Conservation (phyloP, 192 early-diverging fungal genomes). For the Backusella sp. region DNA sequence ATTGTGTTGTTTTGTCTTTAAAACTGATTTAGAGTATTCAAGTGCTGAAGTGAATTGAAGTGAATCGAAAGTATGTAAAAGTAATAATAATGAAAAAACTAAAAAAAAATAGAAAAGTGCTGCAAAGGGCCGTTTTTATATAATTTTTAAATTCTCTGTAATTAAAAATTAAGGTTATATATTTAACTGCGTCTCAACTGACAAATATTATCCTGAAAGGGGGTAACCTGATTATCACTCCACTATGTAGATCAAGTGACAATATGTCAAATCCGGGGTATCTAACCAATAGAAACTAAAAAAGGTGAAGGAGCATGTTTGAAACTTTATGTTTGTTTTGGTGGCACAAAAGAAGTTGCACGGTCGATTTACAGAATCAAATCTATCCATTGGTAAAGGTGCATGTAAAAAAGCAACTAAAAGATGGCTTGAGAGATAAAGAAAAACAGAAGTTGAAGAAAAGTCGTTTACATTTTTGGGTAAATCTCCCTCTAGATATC, state of each 20-base stretch:
- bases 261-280: constrained; percentile 1
- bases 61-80: neutral
- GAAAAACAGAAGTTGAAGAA: neutral
- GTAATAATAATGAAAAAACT: neutral
- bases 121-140: neutral
- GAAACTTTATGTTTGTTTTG: neutral
- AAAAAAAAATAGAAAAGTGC: neutral
- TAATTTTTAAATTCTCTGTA: neutral
- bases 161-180: neutral
- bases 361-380: neutral
- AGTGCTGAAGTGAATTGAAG: neutral
- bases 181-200: neutral
- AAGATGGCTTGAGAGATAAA: neutral
- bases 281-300: neutral
- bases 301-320: neutral
- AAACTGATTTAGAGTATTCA: constrained; percentile 3
- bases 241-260: neutral
- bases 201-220: neutral
- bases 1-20: neutral
- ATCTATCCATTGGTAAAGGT: neutral
- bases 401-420: neutral
- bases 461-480: neutral
- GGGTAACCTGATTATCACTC: neutral
- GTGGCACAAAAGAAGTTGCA: neutral
- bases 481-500: neutral